Evolutionary conservation across 2,329 filamentous ascomycete genomes (phyloP), one percentile per base, ranked within the genome.

Genomic region (Fusarium phyllophilum): DNA sequence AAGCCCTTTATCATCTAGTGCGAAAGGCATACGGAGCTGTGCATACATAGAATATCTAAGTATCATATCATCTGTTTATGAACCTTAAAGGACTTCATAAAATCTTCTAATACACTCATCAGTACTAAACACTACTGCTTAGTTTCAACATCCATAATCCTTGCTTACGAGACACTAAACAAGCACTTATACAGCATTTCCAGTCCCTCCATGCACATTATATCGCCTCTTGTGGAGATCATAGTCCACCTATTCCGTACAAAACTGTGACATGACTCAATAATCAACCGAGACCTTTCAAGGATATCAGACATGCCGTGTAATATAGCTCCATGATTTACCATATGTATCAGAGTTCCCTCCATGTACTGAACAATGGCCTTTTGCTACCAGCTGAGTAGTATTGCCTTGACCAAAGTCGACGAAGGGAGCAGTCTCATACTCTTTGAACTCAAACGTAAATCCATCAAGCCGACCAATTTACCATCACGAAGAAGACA

Each of bases 391-490:
- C 22, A 41, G 22, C 22, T 41, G 8, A n/a, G 13, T 14, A 41
- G 39, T n/a, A 41, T 15, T 15, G 8, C 13, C 39, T 22, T 6
- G 8, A n/a, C 13, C 39, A 41, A 14, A 6, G 8, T n/a, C 22
- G 39, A n/a, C 39, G 39, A 5, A 10, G 39, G 5, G 8, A 0
- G 39, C 39, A 41, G 8, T n/a, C 2, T n/a, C 22, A 8, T 41
- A 17, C n/a, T 42, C n/a, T 12, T 4, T 44, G 15, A 24, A 24
- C 41, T 44, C n/a, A 17, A 44, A n/a, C 24, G 15, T 17, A 24
- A 9, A 24, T 10, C n/a, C 1, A 8, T 12, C 41, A 44, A 8
- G 2, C 17, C n/a, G 4, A 44, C n/a, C 4, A 1, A 12, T 44
- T 44, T 44, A 0, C 41, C 22, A 44, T 12, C 3, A 1, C 17